A percentile compares a stretch with the other conserved stretches of the same genome.
These are phyloP conservation scores for Chondrus crispus DNA, from an alignment of 23 red algal genomes.

Conservation along the genomic window DNA sequence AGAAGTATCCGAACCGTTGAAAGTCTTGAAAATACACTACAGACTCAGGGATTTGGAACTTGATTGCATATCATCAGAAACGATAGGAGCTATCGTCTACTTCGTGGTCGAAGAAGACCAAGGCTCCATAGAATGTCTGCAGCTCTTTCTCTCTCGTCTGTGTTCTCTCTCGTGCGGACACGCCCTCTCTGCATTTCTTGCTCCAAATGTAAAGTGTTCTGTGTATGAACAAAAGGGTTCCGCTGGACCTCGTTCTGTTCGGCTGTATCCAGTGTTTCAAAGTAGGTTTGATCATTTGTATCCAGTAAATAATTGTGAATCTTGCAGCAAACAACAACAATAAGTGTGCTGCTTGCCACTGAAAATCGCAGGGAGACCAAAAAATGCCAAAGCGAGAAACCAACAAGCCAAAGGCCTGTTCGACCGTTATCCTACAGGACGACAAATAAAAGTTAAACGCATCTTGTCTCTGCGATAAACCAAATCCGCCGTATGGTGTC, in stretches of 20 bases:
- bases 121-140: not conserved
- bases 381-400: not conserved
- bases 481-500: not conserved
- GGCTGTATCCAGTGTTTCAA: not conserved
- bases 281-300: not conserved
- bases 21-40: too few relatives aligned
- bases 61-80: too few relatives aligned
- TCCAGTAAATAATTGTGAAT: too few relatives aligned
- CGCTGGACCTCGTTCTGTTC: conserved; percentile 26
- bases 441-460: conserved; percentile 26
- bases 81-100: too few relatives aligned
- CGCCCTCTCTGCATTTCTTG: not conserved
- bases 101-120: not conserved
- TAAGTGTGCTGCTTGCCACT: too few relatives aligned
- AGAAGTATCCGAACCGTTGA: too few relatives aligned
- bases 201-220: not conserved
- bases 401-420: conserved; percentile 2
- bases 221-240: conserved; percentile 6
- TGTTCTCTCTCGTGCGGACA: not conserved
- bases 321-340: too few relatives aligned
- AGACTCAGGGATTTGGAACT: too few relatives aligned
- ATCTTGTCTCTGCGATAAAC: not conserved
- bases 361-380: too few relatives aligned
- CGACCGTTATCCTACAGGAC: not conserved
- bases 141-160: not conserved